Percentiles rank a stretch among this genome's conserved stretches.
phyloP scores from a whole-genome alignment of 2,329 filamentous ascomycete species.

The Xylariaceae sp. region DNA sequence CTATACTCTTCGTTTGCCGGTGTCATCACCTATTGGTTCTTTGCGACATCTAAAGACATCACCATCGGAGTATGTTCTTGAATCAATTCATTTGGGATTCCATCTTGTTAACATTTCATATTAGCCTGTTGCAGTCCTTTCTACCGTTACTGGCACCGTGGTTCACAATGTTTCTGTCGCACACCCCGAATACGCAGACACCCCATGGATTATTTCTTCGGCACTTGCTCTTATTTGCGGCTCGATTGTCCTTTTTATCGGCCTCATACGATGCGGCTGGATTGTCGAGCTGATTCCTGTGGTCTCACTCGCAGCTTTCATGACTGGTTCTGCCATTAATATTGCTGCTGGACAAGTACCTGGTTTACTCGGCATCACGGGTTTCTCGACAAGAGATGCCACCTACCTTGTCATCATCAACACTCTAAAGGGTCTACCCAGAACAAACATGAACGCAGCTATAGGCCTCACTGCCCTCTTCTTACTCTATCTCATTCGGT shows the following conservation, averaged over 20 bases:
- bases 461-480: constrained; percentile 79
- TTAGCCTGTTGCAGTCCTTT: constrained; percentile 91
- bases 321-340: constrained; percentile 90
- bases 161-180: constrained; percentile 57
- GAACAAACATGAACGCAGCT: constrained; percentile 69
- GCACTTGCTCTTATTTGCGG: constrained; percentile 74
- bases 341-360: constrained; percentile 83
- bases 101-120: constrained; percentile 12
- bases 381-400: constrained; percentile 67
- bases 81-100: neutral
- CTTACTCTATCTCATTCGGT: constrained; percentile 72
- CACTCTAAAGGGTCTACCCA: constrained; percentile 65
- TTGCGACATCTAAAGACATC: constrained; percentile 97
- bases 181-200: constrained; percentile 46
- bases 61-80: constrained; percentile 72
- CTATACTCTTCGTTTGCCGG: constrained; percentile 96
- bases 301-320: constrained; percentile 86
- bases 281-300: constrained; percentile 91
- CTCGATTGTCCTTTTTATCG: constrained; percentile 70
- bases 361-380: constrained; percentile 70
- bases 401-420: constrained; percentile 83
- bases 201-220: constrained; percentile 66
- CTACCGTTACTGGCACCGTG: constrained; percentile 79
- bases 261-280: constrained; percentile 76
- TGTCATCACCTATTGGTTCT: constrained; percentile 93